Evolutionary conservation across 768 basidiomycete species (phyloP), one percentile per base, ranked within the genome.

Genomic region (Porpolomopsis calyptriformis): DNA sequence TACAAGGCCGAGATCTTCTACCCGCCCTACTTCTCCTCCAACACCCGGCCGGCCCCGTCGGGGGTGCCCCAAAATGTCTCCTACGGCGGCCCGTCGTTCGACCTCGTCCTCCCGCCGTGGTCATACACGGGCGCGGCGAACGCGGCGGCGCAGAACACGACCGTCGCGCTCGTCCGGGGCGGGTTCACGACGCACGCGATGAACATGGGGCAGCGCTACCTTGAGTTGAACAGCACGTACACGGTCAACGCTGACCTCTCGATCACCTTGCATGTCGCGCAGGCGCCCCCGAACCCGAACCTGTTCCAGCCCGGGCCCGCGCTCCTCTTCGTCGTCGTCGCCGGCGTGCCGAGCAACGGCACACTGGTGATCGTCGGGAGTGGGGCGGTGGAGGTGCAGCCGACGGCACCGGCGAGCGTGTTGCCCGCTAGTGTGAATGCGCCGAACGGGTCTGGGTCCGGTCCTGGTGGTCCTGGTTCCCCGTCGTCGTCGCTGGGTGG

Each of bases 1-100:
- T 93, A 92, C 58, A 68, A 76, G 26, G 81, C 84, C 2, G 91
- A 94, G 60, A 73, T 82, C 35, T 99, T 92, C 71, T 97, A 92
- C 67, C 94, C 94, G 0, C 72, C 79, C 5, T 99, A 94, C 68
- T 98, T 84, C 68, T 69, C 74, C 34, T 73, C 82, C 5, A 57
- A 63, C 37, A 68, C 69, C 0, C 82, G 91, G 9, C 94, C 94
- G 1, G 64, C 64, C 1, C 85, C 82, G 14, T 59, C 67, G 9
- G 82, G 84, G 3, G 60, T 90, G 0, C 94, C 93, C 0, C 63
- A 61, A n/a, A 82, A 66, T 1, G 68, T 99, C 41, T 65, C 76
- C 0, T 99, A 99, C 56, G 94, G 94, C 36, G 94, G 94, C 1
- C 50, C 67, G 23, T 67, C 73, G 12, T 97, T 96, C 60, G 77